Conservation (phyloP, 768 basidiomycete genomes). For the Solioccasus polychromus region DNA sequence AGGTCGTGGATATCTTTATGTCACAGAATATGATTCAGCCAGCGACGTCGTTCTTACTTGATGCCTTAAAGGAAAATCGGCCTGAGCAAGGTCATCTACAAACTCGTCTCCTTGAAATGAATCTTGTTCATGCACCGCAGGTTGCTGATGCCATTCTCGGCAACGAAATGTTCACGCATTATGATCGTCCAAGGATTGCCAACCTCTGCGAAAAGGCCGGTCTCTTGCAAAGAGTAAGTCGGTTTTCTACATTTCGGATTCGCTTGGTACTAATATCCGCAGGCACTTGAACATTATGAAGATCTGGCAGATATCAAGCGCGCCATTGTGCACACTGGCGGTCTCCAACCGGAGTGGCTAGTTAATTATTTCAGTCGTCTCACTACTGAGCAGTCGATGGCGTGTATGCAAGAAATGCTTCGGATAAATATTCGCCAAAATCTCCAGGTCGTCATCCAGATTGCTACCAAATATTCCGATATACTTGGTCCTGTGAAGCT, state of each 20-base stretch:
- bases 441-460: conserved; percentile 92
- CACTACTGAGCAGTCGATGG: conserved; percentile 96
- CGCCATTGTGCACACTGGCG: conserved; percentile 87
- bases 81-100: conserved; percentile 96
- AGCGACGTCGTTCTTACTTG: conserved; percentile 95
- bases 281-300: conserved; percentile 98
- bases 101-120: conserved; percentile 97
- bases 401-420: conserved; percentile 96
- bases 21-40: conserved; percentile 99
- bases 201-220: conserved; percentile 99
- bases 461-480: conserved; percentile 98
- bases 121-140: conserved; percentile 94
- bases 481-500: conserved; percentile 95
- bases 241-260: background rate
- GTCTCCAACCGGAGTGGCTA: conserved; percentile 92
- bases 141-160: conserved; percentile 98
- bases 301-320: conserved; percentile 99
- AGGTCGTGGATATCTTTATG: conserved; percentile 99
- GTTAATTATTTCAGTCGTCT: conserved; percentile 95
- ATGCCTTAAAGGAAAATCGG: conserved; percentile 97
- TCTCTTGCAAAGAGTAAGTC: conserved; percentile 79
- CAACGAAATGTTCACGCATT: conserved; percentile 97
- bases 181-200: conserved; percentile 94
- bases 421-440: conserved; percentile 97
- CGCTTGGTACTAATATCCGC: conserved; percentile 12